Conservation (phyloP, 148 eudicot genomes). For the Nepenthes gracilis region DNA sequence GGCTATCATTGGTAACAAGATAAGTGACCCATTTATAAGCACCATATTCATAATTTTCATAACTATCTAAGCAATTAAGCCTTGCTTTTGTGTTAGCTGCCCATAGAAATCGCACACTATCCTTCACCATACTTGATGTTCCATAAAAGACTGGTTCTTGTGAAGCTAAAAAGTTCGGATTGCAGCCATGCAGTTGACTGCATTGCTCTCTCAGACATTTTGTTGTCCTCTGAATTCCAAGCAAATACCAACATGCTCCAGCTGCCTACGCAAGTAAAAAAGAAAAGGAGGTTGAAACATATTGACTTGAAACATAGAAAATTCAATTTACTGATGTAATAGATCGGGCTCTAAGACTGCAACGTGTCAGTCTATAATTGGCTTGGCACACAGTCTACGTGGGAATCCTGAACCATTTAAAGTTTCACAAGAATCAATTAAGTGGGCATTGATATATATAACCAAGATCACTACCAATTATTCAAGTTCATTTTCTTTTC, state of each 20-base stretch:
- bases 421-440: too few relatives aligned
- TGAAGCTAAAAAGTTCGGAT: constrained; percentile 36
- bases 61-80: constrained; percentile 34
- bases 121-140: constrained; percentile 17
- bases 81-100: constrained; percentile 42
- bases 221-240: constrained; percentile 78
- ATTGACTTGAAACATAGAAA: too few relatives aligned
- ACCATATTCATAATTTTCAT: constrained; percentile 53
- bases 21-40: constrained; percentile 86
- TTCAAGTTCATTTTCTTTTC: too few relatives aligned
- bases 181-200: constrained; percentile 31
- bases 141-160: constrained; percentile 71
- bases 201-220: constrained; percentile 68
- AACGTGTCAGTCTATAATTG: too few relatives aligned
- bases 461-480: too few relatives aligned
- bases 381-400: too few relatives aligned
- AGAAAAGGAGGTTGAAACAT: too few relatives aligned
- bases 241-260: constrained; percentile 95
- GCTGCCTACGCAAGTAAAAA: constrained; percentile 50
- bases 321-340: too few relatives aligned
- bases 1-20: constrained; percentile 59
- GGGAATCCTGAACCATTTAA: too few relatives aligned
- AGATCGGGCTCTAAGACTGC: too few relatives aligned
- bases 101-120: constrained; percentile 44
- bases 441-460: not conserved